Conservation (phyloP, 1,284 basidiomycete species). For the Lignosus rhinocerotis region DNA sequence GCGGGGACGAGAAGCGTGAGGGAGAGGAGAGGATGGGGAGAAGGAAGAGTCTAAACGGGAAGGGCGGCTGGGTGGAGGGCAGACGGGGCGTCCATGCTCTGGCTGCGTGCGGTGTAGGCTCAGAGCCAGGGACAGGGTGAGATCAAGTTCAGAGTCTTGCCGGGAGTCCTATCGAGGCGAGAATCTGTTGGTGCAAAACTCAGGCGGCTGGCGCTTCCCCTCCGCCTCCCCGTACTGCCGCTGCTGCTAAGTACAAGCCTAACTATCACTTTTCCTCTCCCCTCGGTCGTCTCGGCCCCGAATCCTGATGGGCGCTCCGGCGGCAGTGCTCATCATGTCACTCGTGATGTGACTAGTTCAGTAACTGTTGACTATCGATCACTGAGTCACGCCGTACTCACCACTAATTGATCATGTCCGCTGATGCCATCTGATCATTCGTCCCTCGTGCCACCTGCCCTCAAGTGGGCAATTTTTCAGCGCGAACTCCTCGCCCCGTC, state of each 20-base stretch:
- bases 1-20: not conserved
- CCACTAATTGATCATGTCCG: no score
- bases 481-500: constrained; percentile 4
- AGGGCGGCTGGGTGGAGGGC: not conserved
- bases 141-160: not conserved
- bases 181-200: not conserved
- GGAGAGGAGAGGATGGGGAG: not conserved
- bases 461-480: constrained; percentile 32
- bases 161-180: not conserved
- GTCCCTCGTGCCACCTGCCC: constrained; percentile 38
- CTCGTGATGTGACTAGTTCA: no score
- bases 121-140: not conserved
- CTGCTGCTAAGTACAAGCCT: no score
- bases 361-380: no score
- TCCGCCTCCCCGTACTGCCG: not conserved
- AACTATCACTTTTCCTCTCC: no score
- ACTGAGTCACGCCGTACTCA: no score
- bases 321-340: not conserved
- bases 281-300: constrained; percentile 5
- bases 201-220: not conserved
- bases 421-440: no score
- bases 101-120: not conserved
- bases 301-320: not conserved
- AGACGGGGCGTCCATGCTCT: not conserved
- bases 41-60: not conserved